phyloP scores from a whole-genome alignment of 139 green algal genomes.

The Gonium pectorale region DNA sequence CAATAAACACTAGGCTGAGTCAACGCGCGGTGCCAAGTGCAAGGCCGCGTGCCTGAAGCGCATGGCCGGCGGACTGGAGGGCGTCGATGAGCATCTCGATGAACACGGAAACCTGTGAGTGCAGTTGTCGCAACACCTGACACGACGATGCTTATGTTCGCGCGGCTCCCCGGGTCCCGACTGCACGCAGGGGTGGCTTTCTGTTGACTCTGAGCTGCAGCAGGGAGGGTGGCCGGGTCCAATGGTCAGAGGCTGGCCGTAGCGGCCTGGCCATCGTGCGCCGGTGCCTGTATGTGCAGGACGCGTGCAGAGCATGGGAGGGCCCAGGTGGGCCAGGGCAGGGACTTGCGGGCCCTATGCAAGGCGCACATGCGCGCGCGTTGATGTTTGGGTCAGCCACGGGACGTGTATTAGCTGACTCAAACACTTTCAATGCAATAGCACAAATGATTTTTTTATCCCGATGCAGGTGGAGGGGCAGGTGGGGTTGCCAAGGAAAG shows the following conservation, averaged over 20 bases:
- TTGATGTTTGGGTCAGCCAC: not conserved
- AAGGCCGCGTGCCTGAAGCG: no score
- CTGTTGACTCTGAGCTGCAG: not conserved
- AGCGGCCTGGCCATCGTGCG: not conserved
- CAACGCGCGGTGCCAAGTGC: no score
- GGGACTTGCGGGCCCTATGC: no score
- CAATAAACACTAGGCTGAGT: no score
- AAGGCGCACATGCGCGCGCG: no score
- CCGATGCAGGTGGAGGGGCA: no score
- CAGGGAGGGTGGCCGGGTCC: not conserved
- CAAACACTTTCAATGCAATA: not conserved
- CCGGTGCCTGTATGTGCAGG: not conserved
- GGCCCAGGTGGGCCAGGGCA: constrained; percentile 20
- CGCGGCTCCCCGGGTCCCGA: not conserved
- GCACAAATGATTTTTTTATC: not conserved
- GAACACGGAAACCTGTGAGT: not conserved
- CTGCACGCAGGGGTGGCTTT: not conserved
- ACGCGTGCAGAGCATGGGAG: not conserved
- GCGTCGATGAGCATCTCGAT: not conserved
- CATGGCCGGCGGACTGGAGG: no score
- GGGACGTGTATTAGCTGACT: not conserved
- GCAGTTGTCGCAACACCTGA: not conserved
- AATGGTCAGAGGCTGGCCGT: not conserved
- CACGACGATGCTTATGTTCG: not conserved
- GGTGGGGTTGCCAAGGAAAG: no score